phyloP scores from a whole-genome alignment of 2,329 filamentous ascomycete species.

The Aspergillus quadricinctus region DNA sequence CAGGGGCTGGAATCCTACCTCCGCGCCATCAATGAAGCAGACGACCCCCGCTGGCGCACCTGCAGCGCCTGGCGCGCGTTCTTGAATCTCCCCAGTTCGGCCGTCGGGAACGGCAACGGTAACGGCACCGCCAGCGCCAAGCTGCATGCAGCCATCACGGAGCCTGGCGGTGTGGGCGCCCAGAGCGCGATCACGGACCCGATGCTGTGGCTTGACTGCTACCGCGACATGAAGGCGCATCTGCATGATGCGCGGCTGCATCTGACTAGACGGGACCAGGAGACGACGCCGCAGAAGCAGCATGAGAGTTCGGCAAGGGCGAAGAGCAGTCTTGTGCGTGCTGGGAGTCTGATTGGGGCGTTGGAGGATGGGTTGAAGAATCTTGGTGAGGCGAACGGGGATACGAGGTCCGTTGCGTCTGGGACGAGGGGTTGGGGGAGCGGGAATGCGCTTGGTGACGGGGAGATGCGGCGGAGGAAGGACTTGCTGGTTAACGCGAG shows the following conservation, averaged over 20 bases:
- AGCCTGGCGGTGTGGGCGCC: slow-evolving; percentile 23
- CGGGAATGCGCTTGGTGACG: slow-evolving; percentile 50
- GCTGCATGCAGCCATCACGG: slow-evolving; percentile 42
- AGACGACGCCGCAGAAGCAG: slow-evolving; percentile 54
- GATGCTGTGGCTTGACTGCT: slow-evolving; percentile 60
- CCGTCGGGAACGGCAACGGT: slow-evolving; percentile 26
- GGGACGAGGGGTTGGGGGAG: slow-evolving; percentile 29
- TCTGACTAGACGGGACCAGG: slow-evolving; percentile 58
- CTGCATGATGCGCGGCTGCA: slow-evolving; percentile 57
- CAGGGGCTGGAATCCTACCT: slow-evolving; percentile 56
- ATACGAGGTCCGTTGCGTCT: slow-evolving; percentile 21
- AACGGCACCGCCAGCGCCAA: slow-evolving; percentile 32
- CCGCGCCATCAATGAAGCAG: slow-evolving; percentile 51
- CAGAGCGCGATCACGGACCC: slow-evolving; percentile 44
- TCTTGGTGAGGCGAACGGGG: slow-evolving; percentile 25
- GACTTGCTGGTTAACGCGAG: slow-evolving; percentile 55
- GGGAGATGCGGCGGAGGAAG: slow-evolving; percentile 55
- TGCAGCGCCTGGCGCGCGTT: slow-evolving; percentile 56
- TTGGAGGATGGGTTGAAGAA: slow-evolving; percentile 54
- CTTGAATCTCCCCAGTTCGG: slow-evolving; percentile 49
- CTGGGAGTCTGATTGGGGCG: slow-evolving; percentile 51
- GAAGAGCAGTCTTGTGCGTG: slow-evolving; percentile 56
- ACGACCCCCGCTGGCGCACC: slow-evolving; percentile 56
- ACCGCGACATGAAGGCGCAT: slow-evolving; percentile 55
- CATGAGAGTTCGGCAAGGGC: slow-evolving; percentile 60